A percentile compares a stretch with the other conserved stretches of the same genome.
Evolutionary conservation across 75 land plant genomes (phyloP).

Genomic region (Gnetum montanum): DNA sequence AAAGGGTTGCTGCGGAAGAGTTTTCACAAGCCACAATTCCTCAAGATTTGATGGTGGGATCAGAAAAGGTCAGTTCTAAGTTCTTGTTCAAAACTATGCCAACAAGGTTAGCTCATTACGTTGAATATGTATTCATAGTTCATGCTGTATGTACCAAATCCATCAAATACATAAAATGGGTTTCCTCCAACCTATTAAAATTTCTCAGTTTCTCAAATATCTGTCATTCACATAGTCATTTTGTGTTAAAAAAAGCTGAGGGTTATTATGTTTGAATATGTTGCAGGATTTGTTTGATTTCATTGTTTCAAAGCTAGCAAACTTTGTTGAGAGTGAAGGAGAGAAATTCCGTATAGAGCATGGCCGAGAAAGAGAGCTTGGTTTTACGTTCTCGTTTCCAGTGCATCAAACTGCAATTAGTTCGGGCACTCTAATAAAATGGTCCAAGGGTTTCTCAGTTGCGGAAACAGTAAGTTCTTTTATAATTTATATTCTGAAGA

Average conservation of each 20-base stretch:
- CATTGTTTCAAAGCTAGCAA: conserved; percentile 49
- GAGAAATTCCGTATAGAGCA: conserved; percentile 20
- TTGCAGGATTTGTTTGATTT: conserved; percentile 71
- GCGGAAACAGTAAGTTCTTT: conserved; percentile 40
- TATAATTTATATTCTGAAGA: no score
- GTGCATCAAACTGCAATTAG: conserved; percentile 71
- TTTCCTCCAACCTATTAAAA: no score
- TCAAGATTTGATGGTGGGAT: conserved; percentile 46
- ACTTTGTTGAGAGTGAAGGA: conserved; percentile 44
- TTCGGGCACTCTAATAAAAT: conserved; percentile 73
- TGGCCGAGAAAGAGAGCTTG: conserved; percentile 55
- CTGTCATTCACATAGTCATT: no score
- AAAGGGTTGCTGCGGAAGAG: conserved; percentile 27
- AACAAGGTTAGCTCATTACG: no score
- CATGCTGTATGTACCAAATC: no score
- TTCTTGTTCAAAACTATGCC: no score
- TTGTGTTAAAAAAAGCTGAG: no score
- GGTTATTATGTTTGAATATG: background rate
- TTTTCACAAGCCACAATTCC: conserved; percentile 52
- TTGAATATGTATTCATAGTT: no score
- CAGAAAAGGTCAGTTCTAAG: conserved; percentile 32
- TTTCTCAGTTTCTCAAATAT: no score
- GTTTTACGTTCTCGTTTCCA: conserved; percentile 87
- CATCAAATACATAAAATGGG: no score
- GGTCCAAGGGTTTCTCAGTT: conserved; percentile 80